Base-by-base conservation (phyloP, 306 rosid genomes). In the Fragaria vesca region DNA sequence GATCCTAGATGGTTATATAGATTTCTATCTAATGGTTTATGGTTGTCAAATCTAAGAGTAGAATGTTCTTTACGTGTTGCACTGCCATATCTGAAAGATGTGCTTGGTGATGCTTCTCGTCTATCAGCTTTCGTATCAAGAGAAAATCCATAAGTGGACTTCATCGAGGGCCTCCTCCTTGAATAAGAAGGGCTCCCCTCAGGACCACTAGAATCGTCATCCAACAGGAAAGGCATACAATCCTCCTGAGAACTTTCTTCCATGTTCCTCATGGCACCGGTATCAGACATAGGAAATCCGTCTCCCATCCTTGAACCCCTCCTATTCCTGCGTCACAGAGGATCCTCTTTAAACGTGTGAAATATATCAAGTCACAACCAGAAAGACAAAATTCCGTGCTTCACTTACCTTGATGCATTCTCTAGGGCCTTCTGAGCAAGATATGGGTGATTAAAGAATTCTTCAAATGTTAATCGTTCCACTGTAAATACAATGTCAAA, bases 381-480 rank as follows among this genome's bases (percentile, higher is more conserved):
- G 72, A 70, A 84, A 82, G 63, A 76, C 28, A 76, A 74, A 77
- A 70, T 65, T 63, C 34, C 57, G 28, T 52, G 66, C 76, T 40
- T 63, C 24, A 21, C 26, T 77, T 86, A 96, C 99, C 99, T 89
- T 68, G 70, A 81, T 20, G 86, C 79, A 71, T 83, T 94, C 76
- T 85, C 86, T 17, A 82, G 85, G 78, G 81, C 90, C 86, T 79
- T 84, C 54, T 73, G 89, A 70, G 84, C 81, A 75, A 96, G 88
- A 71, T 87, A 93, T 51, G 91, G 89, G 72, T 96, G 99, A 77
- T 89, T 91, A 82, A 96, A 93, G 83, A 91, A 96, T 82, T 96
- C 98, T 84, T 93, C 98, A 71, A 93, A 93, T 46, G 99, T 91
- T 77, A 96, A 83, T 65, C 99, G 87, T 81, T 96, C 99, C 88